Evolutionary conservation across 2,329 filamentous ascomycete species (phyloP).

Genomic region (Botrytis paeoniae): DNA sequence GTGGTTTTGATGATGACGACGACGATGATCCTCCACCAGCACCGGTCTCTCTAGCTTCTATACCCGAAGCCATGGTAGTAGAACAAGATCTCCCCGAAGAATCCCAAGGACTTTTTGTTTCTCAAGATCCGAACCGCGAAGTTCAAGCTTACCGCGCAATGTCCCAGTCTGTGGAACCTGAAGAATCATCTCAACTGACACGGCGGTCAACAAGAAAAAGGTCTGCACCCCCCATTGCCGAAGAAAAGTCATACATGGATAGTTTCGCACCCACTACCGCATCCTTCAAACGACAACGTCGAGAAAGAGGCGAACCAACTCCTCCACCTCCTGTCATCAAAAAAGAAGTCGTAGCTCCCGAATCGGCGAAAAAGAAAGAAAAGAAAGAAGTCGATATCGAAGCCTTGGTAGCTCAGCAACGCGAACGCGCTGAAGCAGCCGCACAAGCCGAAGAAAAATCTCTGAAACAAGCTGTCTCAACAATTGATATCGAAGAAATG

Average conservation of each 20-base stretch:
- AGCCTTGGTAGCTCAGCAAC: conserved; percentile 58
- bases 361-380: conserved; percentile 34
- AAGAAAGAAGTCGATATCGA: conserved; percentile 62
- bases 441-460: conserved; percentile 53
- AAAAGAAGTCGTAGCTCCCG: conserved; percentile 19
- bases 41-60: conserved; percentile 22
- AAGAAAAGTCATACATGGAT: conserved; percentile 54
- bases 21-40: conserved; percentile 33
- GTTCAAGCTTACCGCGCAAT: conserved; percentile 34
- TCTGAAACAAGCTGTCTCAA: conserved; percentile 55
- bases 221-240: conserved; percentile 41
- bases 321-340: conserved; percentile 19
- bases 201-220: conserved; percentile 42
- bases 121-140: conserved; percentile 42
- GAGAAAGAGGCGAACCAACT: conserved; percentile 38
- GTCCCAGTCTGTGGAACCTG: conserved; percentile 23
- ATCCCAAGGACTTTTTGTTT: conserved; percentile 53
- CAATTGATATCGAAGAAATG: conserved; percentile 68
- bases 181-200: neutral
- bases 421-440: conserved; percentile 61
- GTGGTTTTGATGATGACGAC: conserved; percentile 67
- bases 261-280: conserved; percentile 72
- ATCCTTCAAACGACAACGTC: conserved; percentile 68
- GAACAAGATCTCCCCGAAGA: conserved; percentile 42
- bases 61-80: conserved; percentile 50